phyloP scores from a whole-genome alignment of 108 stramenopile genomes.

The Asterionellopsis glacialis region DNA sequence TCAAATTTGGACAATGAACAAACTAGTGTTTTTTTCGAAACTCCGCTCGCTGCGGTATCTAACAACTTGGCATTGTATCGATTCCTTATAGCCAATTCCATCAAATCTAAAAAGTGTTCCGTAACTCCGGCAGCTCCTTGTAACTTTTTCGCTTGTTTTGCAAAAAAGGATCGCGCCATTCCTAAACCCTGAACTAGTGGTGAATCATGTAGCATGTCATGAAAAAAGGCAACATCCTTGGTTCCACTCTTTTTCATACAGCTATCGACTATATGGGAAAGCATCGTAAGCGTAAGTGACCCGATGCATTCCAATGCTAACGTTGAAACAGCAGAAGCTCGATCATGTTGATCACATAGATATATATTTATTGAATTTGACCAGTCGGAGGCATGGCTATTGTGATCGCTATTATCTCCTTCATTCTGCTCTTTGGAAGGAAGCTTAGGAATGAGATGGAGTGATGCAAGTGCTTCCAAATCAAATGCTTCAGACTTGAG shows the following conservation, averaged over 20 bases:
- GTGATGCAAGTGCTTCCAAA: conserved; percentile 31
- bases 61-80: conserved; percentile 26
- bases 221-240: not conserved
- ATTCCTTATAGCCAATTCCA: conserved; percentile 22
- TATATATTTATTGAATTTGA: too few species aligned
- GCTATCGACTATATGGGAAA: conserved; percentile 12
- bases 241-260: not conserved
- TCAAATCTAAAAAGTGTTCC: conserved; percentile 44
- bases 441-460: conserved; percentile 36
- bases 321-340: conserved; percentile 15
- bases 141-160: conserved; percentile 13
- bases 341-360: conserved; percentile 10
- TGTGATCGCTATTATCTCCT: conserved; percentile 39
- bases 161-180: conserved; percentile 16
- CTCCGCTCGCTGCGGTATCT: too few species aligned
- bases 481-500: conserved; percentile 62
- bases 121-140: conserved; percentile 27
- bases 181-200: conserved; percentile 22
- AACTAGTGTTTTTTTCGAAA: too few species aligned
- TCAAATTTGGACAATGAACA: too few species aligned
- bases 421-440: conserved; percentile 33
- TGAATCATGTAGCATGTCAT: conserved; percentile 2
- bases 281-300: conserved; percentile 14
- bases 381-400: not conserved
- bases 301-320: conserved; percentile 35